A percentile compares a stretch with the other conserved stretches of the same genome.
Evolutionary conservation across 768 basidiomycete species (phyloP).

Genomic region (Chalciporus piperatus): DNA sequence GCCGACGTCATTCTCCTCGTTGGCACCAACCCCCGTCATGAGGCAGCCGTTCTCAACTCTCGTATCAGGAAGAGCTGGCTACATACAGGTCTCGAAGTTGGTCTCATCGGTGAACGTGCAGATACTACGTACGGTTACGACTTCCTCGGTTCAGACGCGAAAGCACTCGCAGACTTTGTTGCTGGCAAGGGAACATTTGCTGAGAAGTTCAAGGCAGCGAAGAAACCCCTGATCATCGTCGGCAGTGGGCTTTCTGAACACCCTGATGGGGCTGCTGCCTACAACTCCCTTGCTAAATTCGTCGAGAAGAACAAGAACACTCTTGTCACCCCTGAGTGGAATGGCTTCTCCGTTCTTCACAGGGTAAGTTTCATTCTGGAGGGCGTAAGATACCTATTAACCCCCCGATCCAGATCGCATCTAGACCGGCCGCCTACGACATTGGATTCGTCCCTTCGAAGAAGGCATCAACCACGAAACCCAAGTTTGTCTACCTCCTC

Average conservation of each 20-base stretch:
- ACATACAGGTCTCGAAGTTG: slow-evolving; percentile 82
- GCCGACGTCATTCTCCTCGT: slow-evolving; percentile 93
- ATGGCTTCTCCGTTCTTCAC: slow-evolving; percentile 90
- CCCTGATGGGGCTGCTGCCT: slow-evolving; percentile 74
- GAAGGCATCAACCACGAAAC: slow-evolving; percentile 66
- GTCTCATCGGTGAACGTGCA: slow-evolving; percentile 84
- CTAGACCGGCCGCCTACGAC: slow-evolving; percentile 92
- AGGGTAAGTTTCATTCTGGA: slow-evolving; percentile 49
- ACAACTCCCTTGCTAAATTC: slow-evolving; percentile 74
- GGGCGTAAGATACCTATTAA: background rate
- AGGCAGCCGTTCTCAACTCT: slow-evolving; percentile 95
- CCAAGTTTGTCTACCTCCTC: slow-evolving; percentile 96
- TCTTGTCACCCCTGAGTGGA: slow-evolving; percentile 89
- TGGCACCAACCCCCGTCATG: slow-evolving; percentile 95
- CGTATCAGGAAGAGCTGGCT: slow-evolving; percentile 95
- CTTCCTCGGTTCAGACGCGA: slow-evolving; percentile 75
- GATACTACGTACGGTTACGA: slow-evolving; percentile 94
- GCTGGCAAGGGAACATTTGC: slow-evolving; percentile 79
- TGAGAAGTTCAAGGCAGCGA: slow-evolving; percentile 82
- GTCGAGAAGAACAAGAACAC: slow-evolving; percentile 73
- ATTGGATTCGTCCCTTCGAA: slow-evolving; percentile 89
- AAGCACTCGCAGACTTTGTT: slow-evolving; percentile 74
- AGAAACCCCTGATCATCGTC: slow-evolving; percentile 90
- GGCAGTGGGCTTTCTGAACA: slow-evolving; percentile 87
- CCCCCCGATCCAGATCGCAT: slow-evolving; percentile 61